A percentile compares a stretch with the other conserved stretches of the same genome.
Conservation (phyloP, 2,329 filamentous ascomycete genomes). For the Pyricularia pennisetigena region DNA sequence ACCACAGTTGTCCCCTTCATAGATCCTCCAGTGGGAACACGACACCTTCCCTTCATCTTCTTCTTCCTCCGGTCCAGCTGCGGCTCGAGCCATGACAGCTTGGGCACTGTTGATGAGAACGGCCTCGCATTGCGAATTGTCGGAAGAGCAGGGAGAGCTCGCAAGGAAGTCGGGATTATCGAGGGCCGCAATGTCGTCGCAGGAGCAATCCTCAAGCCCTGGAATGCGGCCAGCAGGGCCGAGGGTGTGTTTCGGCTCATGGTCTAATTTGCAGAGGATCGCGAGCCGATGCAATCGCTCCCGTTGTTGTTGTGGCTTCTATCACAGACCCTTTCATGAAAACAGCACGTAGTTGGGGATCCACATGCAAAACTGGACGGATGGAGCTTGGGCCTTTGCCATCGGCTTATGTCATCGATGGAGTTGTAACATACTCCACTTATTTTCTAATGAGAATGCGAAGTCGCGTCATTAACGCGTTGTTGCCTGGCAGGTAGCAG, state of each 20-base stretch:
- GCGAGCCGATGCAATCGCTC: not conserved
- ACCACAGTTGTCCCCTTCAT: constrained; percentile 88
- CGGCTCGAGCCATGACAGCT: constrained; percentile 75
- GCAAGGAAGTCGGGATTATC: constrained; percentile 5
- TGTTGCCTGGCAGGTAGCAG: not conserved
- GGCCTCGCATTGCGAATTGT: constrained; percentile 35
- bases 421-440: not conserved
- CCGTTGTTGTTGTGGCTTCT: not conserved
- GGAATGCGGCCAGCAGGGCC: constrained; percentile 40
- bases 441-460: not conserved
- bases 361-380: not conserved
- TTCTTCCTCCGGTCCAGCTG: constrained; percentile 66
- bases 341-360: not conserved
- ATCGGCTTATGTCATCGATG: not conserved
- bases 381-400: not conserved
- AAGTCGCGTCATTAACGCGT: not conserved
- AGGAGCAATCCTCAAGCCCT: constrained; percentile 34
- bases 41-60: constrained; percentile 84
- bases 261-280: constrained; percentile 13
- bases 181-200: constrained; percentile 27
- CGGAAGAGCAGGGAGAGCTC: not conserved
- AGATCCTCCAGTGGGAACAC: constrained; percentile 84
- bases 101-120: constrained; percentile 60
- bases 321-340: not conserved
- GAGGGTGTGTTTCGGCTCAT: constrained; percentile 34